Percentiles rank a stretch among this genome's conserved stretches.
phyloP scores from a whole-genome alignment of 2,329 filamentous ascomycete genomes.

The Colletotrichum incanum region DNA sequence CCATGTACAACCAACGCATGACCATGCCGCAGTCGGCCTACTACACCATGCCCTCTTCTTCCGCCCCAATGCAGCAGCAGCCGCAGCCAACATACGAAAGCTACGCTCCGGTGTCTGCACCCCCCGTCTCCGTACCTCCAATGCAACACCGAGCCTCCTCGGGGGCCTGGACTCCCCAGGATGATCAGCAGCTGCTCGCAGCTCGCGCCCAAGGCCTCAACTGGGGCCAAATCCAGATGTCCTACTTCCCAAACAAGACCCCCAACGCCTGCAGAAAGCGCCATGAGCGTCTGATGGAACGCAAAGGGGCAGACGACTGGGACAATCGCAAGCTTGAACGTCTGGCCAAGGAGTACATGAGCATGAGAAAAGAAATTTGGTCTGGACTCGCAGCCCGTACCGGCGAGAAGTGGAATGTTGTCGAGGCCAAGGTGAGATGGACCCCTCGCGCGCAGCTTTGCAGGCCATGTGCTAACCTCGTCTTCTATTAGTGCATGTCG shows the following conservation, averaged over 20 bases:
- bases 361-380: constrained; percentile 87
- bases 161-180: constrained; percentile 80
- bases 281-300: constrained; percentile 87
- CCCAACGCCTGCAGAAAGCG: constrained; percentile 91
- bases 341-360: constrained; percentile 85
- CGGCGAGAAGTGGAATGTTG: constrained; percentile 87
- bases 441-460: not conserved
- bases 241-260: constrained; percentile 83
- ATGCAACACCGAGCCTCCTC: constrained; percentile 70
- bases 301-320: constrained; percentile 82
- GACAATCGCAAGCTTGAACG: constrained; percentile 82
- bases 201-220: constrained; percentile 84
- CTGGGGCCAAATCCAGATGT: constrained; percentile 85
- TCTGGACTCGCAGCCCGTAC: constrained; percentile 78
- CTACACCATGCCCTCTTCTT: constrained; percentile 56
- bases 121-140: constrained; percentile 53
- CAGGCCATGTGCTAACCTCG: constrained; percentile 33
- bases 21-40: constrained; percentile 57
- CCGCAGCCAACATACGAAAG: constrained; percentile 55
- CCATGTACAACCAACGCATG: constrained; percentile 60
- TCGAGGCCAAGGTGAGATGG: constrained; percentile 72
- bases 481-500: constrained; percentile 78
- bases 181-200: constrained; percentile 81
- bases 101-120: constrained; percentile 54
- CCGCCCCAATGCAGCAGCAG: constrained; percentile 55